Base-by-base conservation (phyloP, 2,329 filamentous ascomycete species). In the Lasiodiplodia citricola region DNA sequence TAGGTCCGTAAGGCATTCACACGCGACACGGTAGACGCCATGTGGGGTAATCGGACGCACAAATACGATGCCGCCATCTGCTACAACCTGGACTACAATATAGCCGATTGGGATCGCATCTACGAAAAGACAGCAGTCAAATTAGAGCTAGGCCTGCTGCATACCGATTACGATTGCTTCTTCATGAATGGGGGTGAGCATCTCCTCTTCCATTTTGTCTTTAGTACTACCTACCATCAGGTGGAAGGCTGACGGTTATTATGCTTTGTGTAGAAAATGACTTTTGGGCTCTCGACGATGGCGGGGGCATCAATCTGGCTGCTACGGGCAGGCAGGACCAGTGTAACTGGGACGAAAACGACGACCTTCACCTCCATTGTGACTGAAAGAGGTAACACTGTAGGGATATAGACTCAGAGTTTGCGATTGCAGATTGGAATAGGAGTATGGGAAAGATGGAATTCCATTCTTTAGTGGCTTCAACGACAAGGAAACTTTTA, bases 101-200 rank as follows among this genome's bases (percentile, higher is more conserved):
- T 66, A 10, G 18, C 28, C 35, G 31, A 66, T 23, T 23, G 31
- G 14, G 41, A 51, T 31, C 31, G 38, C 18, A 25, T 55, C 25
- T 44, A 44, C 63, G 63, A 56, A 35, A 41, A 21, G 31, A 66
- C 31, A 21, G 25, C 28, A 14, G 50, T 44, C 11, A 28, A 54
- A 23, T 18, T 55, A 8, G 38, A 66, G 50, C 51, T 54, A 4
- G 31, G 37, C 31, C 31, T 54, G 8, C 51, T 66, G 18, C 50
- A 55, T 23, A 66, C 63, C 37, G 63, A 66, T 35, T 66, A 66
- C 63, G 63, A 66, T 35, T 66, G 63, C 50, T 55, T 66, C 50
- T 66, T 38, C 51, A 55, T 66, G 18, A 54, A n/a, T 23, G 63
- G 63, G 16, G 47, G 47, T 25, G 4, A 18, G 47, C 28, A 28